Evolutionary conservation across 345 rosid species (phyloP).

Genomic region (Salix udensis): DNA sequence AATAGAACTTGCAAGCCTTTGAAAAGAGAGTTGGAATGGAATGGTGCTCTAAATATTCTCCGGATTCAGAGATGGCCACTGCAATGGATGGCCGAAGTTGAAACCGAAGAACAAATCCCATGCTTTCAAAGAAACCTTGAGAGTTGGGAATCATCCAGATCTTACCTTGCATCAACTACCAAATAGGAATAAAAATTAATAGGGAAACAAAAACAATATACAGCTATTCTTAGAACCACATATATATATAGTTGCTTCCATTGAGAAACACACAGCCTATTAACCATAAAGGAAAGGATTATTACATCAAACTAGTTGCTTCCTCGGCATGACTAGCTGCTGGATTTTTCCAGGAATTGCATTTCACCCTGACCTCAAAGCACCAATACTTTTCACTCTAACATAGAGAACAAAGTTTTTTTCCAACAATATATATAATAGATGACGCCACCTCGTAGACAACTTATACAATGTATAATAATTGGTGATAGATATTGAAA

Average conservation of each 20-base stretch:
- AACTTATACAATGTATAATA: not conserved
- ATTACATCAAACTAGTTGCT: too few species aligned
- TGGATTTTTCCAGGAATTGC: too few species aligned
- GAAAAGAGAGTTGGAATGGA: slow-evolving; percentile 54
- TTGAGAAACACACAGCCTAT: not conserved
- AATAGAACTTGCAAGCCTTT: slow-evolving; percentile 67
- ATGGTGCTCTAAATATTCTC: slow-evolving; percentile 51
- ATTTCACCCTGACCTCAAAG: too few species aligned
- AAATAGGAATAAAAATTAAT: not conserved
- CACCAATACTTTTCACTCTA: too few species aligned
- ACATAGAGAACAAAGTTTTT: too few species aligned
- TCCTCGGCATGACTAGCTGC: too few species aligned
- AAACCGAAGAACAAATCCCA: slow-evolving; percentile 71
- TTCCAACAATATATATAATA: too few species aligned
- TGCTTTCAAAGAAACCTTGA: slow-evolving; percentile 59
- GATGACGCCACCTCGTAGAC: too few species aligned
- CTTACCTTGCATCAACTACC: slow-evolving; percentile 84
- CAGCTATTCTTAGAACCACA: too few species aligned
- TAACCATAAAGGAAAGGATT: too few species aligned
- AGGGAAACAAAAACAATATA: not conserved
- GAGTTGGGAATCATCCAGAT: slow-evolving; percentile 60
- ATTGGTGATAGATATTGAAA: not conserved
- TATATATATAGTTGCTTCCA: too few species aligned
- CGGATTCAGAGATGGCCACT: slow-evolving; percentile 37
- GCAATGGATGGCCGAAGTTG: slow-evolving; percentile 47